Evolutionary conservation across 2,329 filamentous ascomycete species (phyloP).

Genomic region (Rasamsonia emersonii): DNA sequence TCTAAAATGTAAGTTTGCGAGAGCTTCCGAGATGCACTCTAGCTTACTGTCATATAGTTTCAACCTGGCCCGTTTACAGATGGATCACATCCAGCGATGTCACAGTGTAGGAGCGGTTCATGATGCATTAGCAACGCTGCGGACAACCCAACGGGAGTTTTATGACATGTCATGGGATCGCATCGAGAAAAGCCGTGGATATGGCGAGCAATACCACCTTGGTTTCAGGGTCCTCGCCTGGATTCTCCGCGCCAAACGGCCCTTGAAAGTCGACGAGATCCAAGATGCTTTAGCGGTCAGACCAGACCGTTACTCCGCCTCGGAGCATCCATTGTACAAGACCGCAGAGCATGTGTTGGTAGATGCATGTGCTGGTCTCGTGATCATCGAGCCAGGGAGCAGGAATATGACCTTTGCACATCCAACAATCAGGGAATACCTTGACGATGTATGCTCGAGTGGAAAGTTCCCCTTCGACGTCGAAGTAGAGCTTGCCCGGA

Average conservation of each 20-base stretch:
- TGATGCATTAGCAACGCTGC: too few relatives aligned
- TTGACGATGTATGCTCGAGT: slow-evolving; percentile 8
- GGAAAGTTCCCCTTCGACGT: slow-evolving; percentile 9
- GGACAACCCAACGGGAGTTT: too few relatives aligned
- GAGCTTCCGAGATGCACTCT: too few relatives aligned
- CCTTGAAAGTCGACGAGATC: slow-evolving; percentile 6
- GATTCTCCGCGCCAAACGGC: slow-evolving; percentile 5
- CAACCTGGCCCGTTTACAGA: too few relatives aligned
- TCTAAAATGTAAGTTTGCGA: too few relatives aligned
- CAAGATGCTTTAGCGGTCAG: slow-evolving; percentile 9
- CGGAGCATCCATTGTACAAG: slow-evolving; percentile 3
- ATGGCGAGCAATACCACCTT: slow-evolving; percentile 2
- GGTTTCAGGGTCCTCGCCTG: slow-evolving; percentile 2
- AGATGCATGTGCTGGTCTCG: slow-evolving; percentile 9
- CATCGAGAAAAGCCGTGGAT: too few relatives aligned
- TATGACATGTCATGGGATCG: too few relatives aligned
- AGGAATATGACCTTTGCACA: slow-evolving; percentile 9
- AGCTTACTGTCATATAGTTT: too few relatives aligned
- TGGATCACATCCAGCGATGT: too few relatives aligned
- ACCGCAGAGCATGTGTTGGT: slow-evolving; percentile 6
- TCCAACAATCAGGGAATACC: slow-evolving; percentile 15
- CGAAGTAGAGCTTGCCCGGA: slow-evolving; percentile 8
- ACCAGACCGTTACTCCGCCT: background rate
- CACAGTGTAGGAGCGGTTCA: too few relatives aligned
- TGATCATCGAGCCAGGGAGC: slow-evolving; percentile 8